Evolutionary conservation across 1,284 basidiomycete genomes (phyloP).

Genomic region (Tilletia indica): DNA sequence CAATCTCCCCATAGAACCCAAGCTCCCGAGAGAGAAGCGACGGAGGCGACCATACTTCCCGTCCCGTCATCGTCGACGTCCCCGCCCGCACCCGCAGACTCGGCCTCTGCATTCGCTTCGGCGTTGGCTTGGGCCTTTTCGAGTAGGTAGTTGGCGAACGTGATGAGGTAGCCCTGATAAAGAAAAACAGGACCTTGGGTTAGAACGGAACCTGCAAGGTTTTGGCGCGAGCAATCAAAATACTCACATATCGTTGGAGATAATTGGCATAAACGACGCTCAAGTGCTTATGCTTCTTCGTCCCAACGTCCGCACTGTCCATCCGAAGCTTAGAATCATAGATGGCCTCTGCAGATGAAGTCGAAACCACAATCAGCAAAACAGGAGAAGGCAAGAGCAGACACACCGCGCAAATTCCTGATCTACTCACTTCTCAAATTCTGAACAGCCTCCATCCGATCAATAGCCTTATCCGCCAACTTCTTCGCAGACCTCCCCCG

Average conservation of each 20-base stretch:
- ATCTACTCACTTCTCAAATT: conserved; percentile 43
- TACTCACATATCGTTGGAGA: conserved; percentile 63
- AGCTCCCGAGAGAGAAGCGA: not conserved
- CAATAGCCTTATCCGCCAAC: conserved; percentile 69
- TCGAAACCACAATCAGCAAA: not conserved
- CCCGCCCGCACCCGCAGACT: conserved; percentile 14
- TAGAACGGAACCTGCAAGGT: too few relatives aligned
- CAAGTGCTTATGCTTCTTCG: conserved; percentile 42
- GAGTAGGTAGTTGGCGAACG: conserved; percentile 91
- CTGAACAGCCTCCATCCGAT: conserved; percentile 54
- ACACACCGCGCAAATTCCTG: too few relatives aligned
- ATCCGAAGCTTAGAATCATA: conserved; percentile 51
- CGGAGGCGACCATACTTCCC: conserved; percentile 20
- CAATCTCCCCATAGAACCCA: not conserved
- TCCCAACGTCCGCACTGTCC: conserved; percentile 45
- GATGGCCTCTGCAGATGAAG: conserved; percentile 38
- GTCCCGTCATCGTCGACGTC: not conserved
- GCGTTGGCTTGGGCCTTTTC: conserved; percentile 62
- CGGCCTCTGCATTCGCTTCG: conserved; percentile 26
- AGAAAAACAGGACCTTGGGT: too few relatives aligned
- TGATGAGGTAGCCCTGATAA: conserved; percentile 76
- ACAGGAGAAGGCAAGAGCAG: too few relatives aligned
- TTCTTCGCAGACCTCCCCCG: conserved; percentile 90
- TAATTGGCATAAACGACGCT: conserved; percentile 48
- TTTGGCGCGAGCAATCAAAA: too few relatives aligned